Evolutionary conservation across 129 eudicot species (phyloP), one percentile per base, ranked within the genome.

Genomic region (Calendula officinalis): DNA sequence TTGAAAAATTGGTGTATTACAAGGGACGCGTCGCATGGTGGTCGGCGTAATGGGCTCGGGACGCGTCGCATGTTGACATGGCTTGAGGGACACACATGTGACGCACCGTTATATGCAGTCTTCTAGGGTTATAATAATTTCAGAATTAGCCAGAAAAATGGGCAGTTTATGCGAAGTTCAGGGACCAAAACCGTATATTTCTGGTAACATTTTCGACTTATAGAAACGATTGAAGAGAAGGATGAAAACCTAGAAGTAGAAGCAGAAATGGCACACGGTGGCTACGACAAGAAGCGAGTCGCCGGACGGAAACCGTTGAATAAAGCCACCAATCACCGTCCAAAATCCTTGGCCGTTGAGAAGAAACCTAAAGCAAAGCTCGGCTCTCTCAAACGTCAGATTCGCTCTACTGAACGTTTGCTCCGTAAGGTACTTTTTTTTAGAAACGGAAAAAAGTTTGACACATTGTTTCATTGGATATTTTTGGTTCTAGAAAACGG

Each of bases 391-490:
- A 90, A 83, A 53, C 84, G 89, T 36, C 97, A 86, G 78, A 86
- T 90, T 78, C 95, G 97, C n/a, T 90, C 97, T 60, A 79, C 75
- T 4, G 74, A 86, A 52, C 97, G 95, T 64, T 64, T 86, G 71
- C 86, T 90, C 42, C 81, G 87, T 10, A 83, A 84, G 89, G 97
- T 90, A 75, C 7, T 50, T 68, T 5, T 68, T 5, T 15, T 7
- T n/a, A n/a, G n/a, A n/a, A n/a, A n/a, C n/a, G n/a, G n/a, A n/a
- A n/a, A n/a, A n/a, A n/a, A n/a, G n/a, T n/a, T n/a, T n/a, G n/a
- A 57, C 60, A 27, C 42, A 22, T 1, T 47, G 12, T 58, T 48
- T 70, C 44, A 9, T 11, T 35, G 3, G 6, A 5, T 50, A 32
- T 37, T 12, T 2, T 60, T 36, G 46, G 30, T 39, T 39, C 27